Base-by-base conservation (phyloP, 495 filamentous ascomycete genomes). In the Podospora conica region DNA sequence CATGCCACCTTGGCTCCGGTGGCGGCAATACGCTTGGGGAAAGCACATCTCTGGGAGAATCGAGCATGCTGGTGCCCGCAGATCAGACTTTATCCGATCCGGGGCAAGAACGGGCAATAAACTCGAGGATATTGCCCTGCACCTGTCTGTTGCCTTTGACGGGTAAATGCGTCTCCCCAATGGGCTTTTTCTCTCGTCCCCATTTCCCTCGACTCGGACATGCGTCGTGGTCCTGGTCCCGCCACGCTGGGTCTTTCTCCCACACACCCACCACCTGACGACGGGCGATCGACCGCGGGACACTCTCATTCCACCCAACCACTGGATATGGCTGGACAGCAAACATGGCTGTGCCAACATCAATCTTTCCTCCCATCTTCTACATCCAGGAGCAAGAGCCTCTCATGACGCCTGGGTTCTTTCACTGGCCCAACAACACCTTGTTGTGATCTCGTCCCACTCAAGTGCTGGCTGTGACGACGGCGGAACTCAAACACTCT, bases 1-100 rank as follows among this genome's bases (percentile, higher is more conserved):
- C 61, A 2, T 59, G 53, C 66, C 58, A 65, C 61, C 53, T 68
- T 65, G 62, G 63, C 57, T 40, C 33, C 48, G 55, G 53, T 21
- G 53, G 57, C 66, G 69, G 69, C 69, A 71, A 57, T 71, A 48
- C 29, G 9, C 29, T 22, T 66, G 56, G 9, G 18, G 20, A 27
- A 48, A 18, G 18, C 1, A 48, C 40, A 18, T 7, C 40, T 48
- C 18, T 48, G 15, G 40, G 40, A 48, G 21, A 21, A 18, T 63
- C 23, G 63, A 61, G 56, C 25, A 12, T 57, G 40, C 22, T 25
- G 60, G 28, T 23, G 60, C 40, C 57, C 62, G 29, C 64, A 28
- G 67, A n/a, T 21, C 15, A 62, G 58, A 31, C 66, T 73, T 75
- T 75, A 75, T 60, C 73, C 73, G 73, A 72, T 75, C 73, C 68